Base-by-base conservation (phyloP, 495 filamentous ascomycete species). In the Penicillium malachiteum region DNA sequence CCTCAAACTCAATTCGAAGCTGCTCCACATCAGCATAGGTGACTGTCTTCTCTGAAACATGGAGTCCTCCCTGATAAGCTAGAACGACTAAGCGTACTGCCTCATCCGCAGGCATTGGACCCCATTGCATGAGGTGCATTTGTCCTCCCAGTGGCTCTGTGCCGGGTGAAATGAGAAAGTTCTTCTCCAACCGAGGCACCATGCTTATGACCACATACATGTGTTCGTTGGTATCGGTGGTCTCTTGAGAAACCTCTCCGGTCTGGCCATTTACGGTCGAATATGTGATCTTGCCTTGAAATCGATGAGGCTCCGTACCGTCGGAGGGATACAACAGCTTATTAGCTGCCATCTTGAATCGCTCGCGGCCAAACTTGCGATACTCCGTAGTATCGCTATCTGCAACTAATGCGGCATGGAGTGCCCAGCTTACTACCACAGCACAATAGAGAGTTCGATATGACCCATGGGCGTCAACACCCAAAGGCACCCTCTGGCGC, bases 361-460 rank as follows among this genome's bases (percentile, higher is more conserved):
- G 79, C 64, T 87, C 81, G 2, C 75, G 76, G 5, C 93, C 93
- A 65, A 82, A 83, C 51, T 78, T 80, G 50, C 92, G 87, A 62
- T 91, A 92, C 48, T 83, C 86, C 1, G 78, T 70, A 1, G 92
- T 90, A 63, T 96, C 92, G 66, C 87, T 90, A 70, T 96, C 90
- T 39, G 89, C 92, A 21, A 97, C 92, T 0, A 97, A 73, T 12
- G 84, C 80, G 34, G 93, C 89, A 67, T 97, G 93, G 54, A 96
- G 81, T 35, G 87, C 93, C 84, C 92, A 96, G 58, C 86, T 90
- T 31, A 85, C 84, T 11, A 96, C 92, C 32, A 96, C 88, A 11
- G 86, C 87, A n/a, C 90, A 91, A 59, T 83, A 79, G 17, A 93
- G 69, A 30, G 51, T 71, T 30, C 56, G 59, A 30, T 68, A 31